Evolutionary conservation across 352 stramenopile species (phyloP).

Genomic region (Aphanomyces stellatus): DNA sequence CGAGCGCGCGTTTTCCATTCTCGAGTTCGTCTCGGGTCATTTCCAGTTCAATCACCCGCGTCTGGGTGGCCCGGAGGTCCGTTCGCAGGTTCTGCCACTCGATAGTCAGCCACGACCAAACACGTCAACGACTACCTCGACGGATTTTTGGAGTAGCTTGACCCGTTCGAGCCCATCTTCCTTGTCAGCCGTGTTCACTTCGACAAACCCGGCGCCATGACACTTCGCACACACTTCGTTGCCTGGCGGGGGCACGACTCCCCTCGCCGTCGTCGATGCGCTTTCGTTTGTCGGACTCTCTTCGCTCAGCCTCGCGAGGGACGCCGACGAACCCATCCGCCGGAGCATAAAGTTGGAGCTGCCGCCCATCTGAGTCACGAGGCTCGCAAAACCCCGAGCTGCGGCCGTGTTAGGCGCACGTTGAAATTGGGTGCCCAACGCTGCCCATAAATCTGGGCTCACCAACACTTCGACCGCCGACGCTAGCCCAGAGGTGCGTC

Average conservation of each 20-base stretch:
- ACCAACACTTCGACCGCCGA: slow-evolving; percentile 1
- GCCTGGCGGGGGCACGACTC: background rate
- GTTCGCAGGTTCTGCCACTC: background rate
- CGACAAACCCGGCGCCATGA: background rate
- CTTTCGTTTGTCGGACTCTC: background rate
- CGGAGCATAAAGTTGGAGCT: background rate
- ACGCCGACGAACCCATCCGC: background rate
- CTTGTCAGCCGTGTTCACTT: background rate
- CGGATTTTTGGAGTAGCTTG: background rate
- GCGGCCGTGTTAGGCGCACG: background rate
- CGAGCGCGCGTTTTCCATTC: background rate
- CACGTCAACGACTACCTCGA: background rate
- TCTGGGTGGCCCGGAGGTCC: background rate
- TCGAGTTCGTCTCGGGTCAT: background rate
- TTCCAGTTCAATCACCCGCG: background rate
- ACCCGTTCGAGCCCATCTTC: background rate
- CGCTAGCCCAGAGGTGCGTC: background rate
- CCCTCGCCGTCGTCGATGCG: background rate
- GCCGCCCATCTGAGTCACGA: background rate
- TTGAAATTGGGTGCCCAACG: background rate
- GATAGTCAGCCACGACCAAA: background rate
- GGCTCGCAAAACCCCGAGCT: background rate
- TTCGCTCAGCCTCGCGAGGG: background rate
- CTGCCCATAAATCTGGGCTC: background rate
- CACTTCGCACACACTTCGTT: background rate